Percentiles rank a stretch among this genome's conserved stretches.
phyloP scores from a whole-genome alignment of 257 asterid species.

The Capsicum baccatum region DNA sequence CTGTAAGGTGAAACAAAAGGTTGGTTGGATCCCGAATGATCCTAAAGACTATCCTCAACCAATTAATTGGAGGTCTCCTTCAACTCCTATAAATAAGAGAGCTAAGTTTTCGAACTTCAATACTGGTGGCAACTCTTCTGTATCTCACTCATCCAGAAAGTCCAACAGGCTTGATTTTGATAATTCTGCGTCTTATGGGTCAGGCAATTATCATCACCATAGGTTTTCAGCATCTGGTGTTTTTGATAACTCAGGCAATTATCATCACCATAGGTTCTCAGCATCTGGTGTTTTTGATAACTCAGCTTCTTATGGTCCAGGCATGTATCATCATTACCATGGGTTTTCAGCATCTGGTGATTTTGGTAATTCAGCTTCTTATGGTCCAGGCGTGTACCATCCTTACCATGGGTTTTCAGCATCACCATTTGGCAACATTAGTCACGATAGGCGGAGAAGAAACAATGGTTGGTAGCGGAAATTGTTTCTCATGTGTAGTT shows the following conservation, averaged over 20 bases:
- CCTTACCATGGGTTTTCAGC: too few relatives aligned
- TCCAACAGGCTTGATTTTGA: slow-evolving; percentile 38
- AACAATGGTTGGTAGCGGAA: slow-evolving; percentile 43
- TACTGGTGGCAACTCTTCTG: slow-evolving; percentile 48
- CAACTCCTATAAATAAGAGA: slow-evolving; percentile 56
- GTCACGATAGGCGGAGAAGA: slow-evolving; percentile 46
- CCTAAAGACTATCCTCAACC: slow-evolving; percentile 51
- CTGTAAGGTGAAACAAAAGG: slow-evolving; percentile 57
- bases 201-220: slow-evolving; percentile 35
- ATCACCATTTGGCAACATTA: slow-evolving; percentile 46
- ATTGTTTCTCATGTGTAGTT: not conserved
- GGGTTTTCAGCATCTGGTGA: slow-evolving; percentile 50
- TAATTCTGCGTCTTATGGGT: slow-evolving; percentile 47
- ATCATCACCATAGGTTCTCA: slow-evolving; percentile 31
- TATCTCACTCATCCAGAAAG: slow-evolving; percentile 47
- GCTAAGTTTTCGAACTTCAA: slow-evolving; percentile 35
- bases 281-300: slow-evolving; percentile 33
- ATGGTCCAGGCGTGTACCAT: too few relatives aligned
- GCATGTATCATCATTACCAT: slow-evolving; percentile 40
- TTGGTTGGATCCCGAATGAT: slow-evolving; percentile 78
- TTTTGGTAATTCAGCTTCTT: too few relatives aligned
- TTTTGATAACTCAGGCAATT: slow-evolving; percentile 34
- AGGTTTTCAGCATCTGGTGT: slow-evolving; percentile 6
- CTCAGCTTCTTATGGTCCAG: slow-evolving; percentile 45
- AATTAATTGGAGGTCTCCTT: slow-evolving; percentile 60